Base-by-base conservation (phyloP, 2,329 filamentous ascomycete genomes). In the Xylariaceae sp. region DNA sequence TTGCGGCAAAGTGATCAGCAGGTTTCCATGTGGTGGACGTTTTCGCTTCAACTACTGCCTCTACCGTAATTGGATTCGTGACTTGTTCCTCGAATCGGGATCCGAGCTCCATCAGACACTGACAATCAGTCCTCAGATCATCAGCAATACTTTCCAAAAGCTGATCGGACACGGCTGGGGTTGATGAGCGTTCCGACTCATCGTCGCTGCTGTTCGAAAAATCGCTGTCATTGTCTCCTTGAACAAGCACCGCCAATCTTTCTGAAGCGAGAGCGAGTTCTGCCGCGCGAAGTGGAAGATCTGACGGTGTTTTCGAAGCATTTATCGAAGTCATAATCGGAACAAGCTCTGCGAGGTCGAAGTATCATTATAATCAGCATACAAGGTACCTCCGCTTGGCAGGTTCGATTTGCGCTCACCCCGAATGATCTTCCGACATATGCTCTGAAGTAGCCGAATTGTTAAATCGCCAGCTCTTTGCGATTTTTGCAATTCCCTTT, bases 81-180 rank as follows among this genome's bases (percentile, higher is more conserved):
- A 42, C 32, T 12, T 50, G 22, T 44, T 55, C 47, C 8, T 44
- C 38, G 20, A 55, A 49, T 11, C 50, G 40, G 2, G 52, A 43
- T 1, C 48, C 52, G 7, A 55, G 40, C 16, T 55, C 50, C 14
- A 55, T 34, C 8, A 55, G 48, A 23, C 52, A 53, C 25, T 53
- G 39, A 10, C 48, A 42, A 27, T 55, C 52, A 10, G 39, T 55
- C 22, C 42, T 45, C n/a, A 55, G 42, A 37, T 55, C 52, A 20
- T 55, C 52, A 22, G 48, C 52, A 17, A 55, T 53, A 7, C 51
- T 48, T 3, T 49, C 50, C 22, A 53, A 32, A 7, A 34, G 19
- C 19, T 41, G 22, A 11, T 49, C 45, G 19, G 10, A 17, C 21
- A 23, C 12, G 6, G 19, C 42, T 25, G 37, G 22, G 12, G n/a